Evolutionary conservation across 352 stramenopile species (phyloP), one percentile per base, ranked within the genome.

Genomic region (Phytophthora pisi): DNA sequence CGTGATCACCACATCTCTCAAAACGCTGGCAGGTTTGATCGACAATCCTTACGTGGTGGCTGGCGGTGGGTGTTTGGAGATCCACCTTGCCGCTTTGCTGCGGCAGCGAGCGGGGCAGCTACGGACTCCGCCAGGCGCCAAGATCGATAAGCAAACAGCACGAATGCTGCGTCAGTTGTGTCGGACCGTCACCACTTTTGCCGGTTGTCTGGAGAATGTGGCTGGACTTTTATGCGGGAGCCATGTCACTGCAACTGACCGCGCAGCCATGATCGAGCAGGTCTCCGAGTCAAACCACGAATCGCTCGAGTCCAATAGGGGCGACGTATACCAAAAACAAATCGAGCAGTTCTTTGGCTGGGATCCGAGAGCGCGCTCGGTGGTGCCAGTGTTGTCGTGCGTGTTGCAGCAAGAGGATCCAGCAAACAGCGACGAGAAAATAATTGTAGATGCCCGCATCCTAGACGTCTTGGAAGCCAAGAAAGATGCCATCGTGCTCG

Each of bases 11-110:
- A 72, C 66, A 2, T 75, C 75, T 23, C 62, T 89, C 30, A 86
- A 81, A 60, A 59, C 60, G 9, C 52, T 91, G 15, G 64, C 63
- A 26, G 30, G 40, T 13, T 55, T 89, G 8, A 71, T 87, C 28
- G 72, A 87, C 51, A 49, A 66, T 3, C 68, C 79, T 0, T 49
- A 85, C 6, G 73, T 69, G 2, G 31, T 91, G n/a, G 77, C 77
- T 38, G 82, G 81, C 3, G 81, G 66, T 23, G 81, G 82, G 1
- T 89, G 79, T 28, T 57, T 66, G 3, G 82, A 91, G 57, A 76
- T 88, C 13, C 77, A 86, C 43, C 55, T 91, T 11, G 72, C 79
- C 8, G 42, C 57, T 5, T 72, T 70, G 59, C 28, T 91, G n/a
- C 69, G 70, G 10, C 43, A 65, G 31, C 70, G 84, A 7, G 56